Conservation (phyloP, 139 green algal species). For the Eudorina sp. region DNA sequence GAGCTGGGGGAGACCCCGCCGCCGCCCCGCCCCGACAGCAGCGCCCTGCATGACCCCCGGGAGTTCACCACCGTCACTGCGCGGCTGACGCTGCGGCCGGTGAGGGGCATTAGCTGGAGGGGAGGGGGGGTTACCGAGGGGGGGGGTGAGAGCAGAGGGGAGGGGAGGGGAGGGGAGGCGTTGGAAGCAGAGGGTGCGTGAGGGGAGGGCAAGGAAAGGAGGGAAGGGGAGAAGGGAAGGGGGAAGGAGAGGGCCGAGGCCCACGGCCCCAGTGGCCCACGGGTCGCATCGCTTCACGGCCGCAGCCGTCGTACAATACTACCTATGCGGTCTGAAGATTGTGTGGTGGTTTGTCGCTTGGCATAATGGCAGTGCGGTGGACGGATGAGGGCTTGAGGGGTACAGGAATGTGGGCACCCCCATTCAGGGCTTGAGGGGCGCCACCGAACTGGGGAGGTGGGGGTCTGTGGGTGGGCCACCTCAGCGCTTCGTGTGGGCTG, state of each 20-base stretch:
- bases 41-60: background rate
- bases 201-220: background rate
- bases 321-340: too few relatives aligned
- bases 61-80: background rate
- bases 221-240: too few relatives aligned
- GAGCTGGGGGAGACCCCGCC: background rate
- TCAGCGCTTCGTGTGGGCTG: too few relatives aligned
- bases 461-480: too few relatives aligned
- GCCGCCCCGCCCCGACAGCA: constrained; percentile 18
- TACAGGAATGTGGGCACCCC: too few relatives aligned
- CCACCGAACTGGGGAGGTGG: too few relatives aligned
- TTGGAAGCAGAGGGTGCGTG: background rate
- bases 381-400: too few relatives aligned
- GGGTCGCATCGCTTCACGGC: background rate
- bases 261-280: background rate
- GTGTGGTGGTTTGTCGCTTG: too few relatives aligned
- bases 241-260: too few relatives aligned
- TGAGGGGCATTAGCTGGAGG: background rate
- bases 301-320: too few relatives aligned
- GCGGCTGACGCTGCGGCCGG: background rate
- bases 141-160: background rate
- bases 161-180: background rate
- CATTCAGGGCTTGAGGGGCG: too few relatives aligned
- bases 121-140: background rate
- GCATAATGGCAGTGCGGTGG: too few relatives aligned